Evolutionary conservation across 495 filamentous ascomycete species (phyloP), one percentile per base, ranked within the genome.

Genomic region (Penicillium subrubescens): DNA sequence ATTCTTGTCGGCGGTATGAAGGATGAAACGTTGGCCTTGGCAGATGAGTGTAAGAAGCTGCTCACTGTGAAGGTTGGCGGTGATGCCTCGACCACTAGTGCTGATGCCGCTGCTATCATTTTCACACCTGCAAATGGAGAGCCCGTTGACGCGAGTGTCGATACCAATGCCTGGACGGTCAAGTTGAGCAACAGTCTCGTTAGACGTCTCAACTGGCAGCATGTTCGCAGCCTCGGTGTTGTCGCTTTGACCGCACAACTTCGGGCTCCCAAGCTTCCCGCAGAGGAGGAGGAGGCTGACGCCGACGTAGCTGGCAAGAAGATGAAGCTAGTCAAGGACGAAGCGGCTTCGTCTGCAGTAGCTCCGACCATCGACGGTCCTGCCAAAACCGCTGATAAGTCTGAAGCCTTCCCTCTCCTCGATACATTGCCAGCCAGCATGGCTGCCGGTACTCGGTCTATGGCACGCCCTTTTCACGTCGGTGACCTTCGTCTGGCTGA

Each of bases 141-240:
- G 55, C 78, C 81, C 3, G 83, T 98, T 54, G 88, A 98, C 73
- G 95, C 94, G 15, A 97, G 93, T 67, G 94, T 98, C 41, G 95
- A 99, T 69, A 98, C 94, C 8, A 98, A 97, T 73, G 94, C 95
- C 25, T 99, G 95, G 95, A 89, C 90, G 31, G 90, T 98, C 55
- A 97, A 92, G 70, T 83, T 99, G 33, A 92, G 90, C 60, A 91
- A 93, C 62, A 79, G 84, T 44, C 86, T 99, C 29, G 89, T 95
- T 34, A 89, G 90, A 68, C 86, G 89, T 27, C 80, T 99, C 25
- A 92, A 91, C 71, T 98, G 96, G 95, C 96, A 98, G 81, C 92
- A 93, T 58, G 92, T 98, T 54, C 86, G 89, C 65, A 93, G 89
- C 7, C 80, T 98, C 8, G 92, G 92, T 43, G 91, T 99, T 46